These are phyloP conservation scores for Arctium lappa DNA, from an alignment of 129 eudicot species.

Conservation along the genomic window DNA sequence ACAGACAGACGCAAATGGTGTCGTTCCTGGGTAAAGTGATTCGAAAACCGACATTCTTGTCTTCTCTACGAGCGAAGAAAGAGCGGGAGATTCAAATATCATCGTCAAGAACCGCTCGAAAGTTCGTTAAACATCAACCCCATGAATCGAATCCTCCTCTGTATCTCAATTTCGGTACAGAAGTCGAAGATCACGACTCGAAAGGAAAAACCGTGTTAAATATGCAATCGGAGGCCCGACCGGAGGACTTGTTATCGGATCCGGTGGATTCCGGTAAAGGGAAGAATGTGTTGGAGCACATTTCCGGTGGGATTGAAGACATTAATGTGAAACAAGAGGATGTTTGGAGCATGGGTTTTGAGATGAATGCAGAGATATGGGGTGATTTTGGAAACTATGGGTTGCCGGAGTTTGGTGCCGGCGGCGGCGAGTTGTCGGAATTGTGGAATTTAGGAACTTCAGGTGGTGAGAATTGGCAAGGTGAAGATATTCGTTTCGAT, in stretches of 20 bases:
- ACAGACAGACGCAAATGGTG: constrained; percentile 73
- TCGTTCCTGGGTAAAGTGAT: constrained; percentile 68
- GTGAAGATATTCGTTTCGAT: constrained; percentile 37
- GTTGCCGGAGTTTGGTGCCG: constrained; percentile 49
- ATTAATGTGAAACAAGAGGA: constrained; percentile 44
- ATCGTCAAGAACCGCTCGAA: constrained; percentile 46
- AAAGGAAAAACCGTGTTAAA: constrained; percentile 39
- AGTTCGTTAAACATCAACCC: constrained; percentile 53
- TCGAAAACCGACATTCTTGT: constrained; percentile 51
- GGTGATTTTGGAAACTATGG: constrained; percentile 41
- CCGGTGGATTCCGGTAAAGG: constrained; percentile 41
- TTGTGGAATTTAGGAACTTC: constrained; percentile 54
- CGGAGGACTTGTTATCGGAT: constrained; percentile 36
- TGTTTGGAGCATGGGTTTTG: constrained; percentile 53
- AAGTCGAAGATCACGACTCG: constrained; percentile 16
- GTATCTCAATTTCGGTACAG: constrained; percentile 14
- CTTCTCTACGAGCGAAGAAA: constrained; percentile 36
- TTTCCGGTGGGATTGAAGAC: constrained; percentile 28
- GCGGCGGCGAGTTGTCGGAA: constrained; percentile 43
- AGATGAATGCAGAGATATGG: constrained; percentile 47
- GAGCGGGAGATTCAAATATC: constrained; percentile 26
- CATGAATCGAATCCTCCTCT: constrained; percentile 29
- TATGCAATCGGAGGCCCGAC: constrained; percentile 18
- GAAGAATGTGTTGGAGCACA: constrained; percentile 25
- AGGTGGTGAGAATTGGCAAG: constrained; percentile 43